Evolutionary conservation across 805 yeast species (phyloP), one percentile per base, ranked within the genome.

Genomic region (Zygosaccharomyces gambellarensis): DNA sequence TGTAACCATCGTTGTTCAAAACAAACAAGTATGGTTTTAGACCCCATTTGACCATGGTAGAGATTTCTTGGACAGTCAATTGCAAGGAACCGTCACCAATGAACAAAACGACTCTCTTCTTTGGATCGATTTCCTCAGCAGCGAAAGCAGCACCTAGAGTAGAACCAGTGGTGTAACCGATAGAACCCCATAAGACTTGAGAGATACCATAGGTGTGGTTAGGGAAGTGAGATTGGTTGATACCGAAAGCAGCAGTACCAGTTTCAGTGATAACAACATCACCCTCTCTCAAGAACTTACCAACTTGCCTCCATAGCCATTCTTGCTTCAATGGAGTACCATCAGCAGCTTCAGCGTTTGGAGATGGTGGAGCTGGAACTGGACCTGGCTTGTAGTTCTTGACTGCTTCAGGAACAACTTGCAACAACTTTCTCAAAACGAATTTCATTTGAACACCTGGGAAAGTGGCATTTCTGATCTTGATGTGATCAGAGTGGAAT

Each of bases 41-140:
- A 53, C 77, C 76, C 83, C 84, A 79, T 69, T 82, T 78, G 63
- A 80, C 73, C 77, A 81, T 77, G 56, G 86, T 82, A 48, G 85
- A 80, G 63, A 83, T 80, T 65, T 84, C 85, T 72, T 82, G 87
- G 31, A 81, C 86, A 11, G 89, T 82, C 69, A 83, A 75, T 71
- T 83, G 89, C 60, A 83, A 73, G 40, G 88, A 83, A 67, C 89
- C 89, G 67, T 83, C 89, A 72, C 89, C 89, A 57, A 82, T 79
- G 65, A 83, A 83, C 52, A 83, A 70, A 51, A 82, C 74, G 47
- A 80, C 85, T 75, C 88, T 79, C 69, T 75, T 80, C 51, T 65
- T 63, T 56, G 81, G 81, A 62, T 80, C 80, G 49, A 80, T 61
- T 67, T 83, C 87, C 62, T 79, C 78, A 56, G 83, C 80, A 23